Evolutionary conservation across 2,329 filamentous ascomycete genomes (phyloP), one percentile per base, ranked within the genome.

Genomic region (Trichoderma sp.): DNA sequence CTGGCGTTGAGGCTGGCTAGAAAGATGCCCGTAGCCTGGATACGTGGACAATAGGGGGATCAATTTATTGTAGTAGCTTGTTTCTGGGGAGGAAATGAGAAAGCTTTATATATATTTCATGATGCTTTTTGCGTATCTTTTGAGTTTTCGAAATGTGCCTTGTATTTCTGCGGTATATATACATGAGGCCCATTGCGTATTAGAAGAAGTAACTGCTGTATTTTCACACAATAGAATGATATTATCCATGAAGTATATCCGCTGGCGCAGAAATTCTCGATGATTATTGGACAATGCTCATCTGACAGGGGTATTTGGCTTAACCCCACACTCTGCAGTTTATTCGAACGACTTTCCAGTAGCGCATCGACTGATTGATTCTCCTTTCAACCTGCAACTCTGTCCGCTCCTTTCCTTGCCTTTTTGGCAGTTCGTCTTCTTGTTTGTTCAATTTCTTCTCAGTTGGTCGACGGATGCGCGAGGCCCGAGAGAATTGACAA

Each of bases 1-100:
- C 39, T 63, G 68, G 58, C 39, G 68, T 71, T 67, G 53, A 53
- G 43, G 66, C 26, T 72, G 64, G 64, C 26, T 56, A 75, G 71
- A 53, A 72, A 65, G 70, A 71, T 74, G 53, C 43, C 21, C 62
- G 24, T 58, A 34, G 63, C 60, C 72, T 74, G 73, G 73, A 74
- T 73, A 73, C 71, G 53, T 72, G 72, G 62, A 70, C 62, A 69
- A 71, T 68, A 7, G 15, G 36, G 63, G 60, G 63, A 66, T 66
- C 34, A 53, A 62, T 43, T 43, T 69, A 73, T 69, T 60, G 24
- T 56, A 57, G 62, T 63, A 60, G 56, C 60, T 47, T 58, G n/a
- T 69, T 68, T n/a, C 68, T n/a, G 58, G 68, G 65, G 30, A 30
- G 71, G 60, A 68, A 60, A 71, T 61, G 65, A 72, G 71, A 71